Conservation (phyloP, 1,284 basidiomycete genomes). For the Entoloma clypeatum region DNA sequence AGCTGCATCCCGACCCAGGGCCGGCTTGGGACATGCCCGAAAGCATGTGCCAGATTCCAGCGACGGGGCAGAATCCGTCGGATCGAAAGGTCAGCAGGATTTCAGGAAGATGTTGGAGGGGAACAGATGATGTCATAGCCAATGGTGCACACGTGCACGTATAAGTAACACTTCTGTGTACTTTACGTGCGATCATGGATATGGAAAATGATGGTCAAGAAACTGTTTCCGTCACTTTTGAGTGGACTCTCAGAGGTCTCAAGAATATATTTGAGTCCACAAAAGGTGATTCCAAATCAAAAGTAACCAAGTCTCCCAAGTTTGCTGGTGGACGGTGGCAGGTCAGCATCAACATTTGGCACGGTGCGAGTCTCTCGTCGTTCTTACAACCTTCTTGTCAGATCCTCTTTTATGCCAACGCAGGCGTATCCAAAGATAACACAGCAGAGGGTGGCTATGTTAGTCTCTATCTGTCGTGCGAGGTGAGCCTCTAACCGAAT, state of each 20-base stretch:
- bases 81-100: slow-evolving; percentile 65
- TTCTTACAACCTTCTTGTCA: slow-evolving; percentile 24
- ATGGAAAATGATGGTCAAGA: slow-evolving; percentile 40
- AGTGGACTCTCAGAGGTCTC: slow-evolving; percentile 71
- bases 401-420: slow-evolving; percentile 81
- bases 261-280: slow-evolving; percentile 71
- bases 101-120: slow-evolving; percentile 71
- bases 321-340: slow-evolving; percentile 75
- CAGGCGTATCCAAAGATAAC: slow-evolving; percentile 52
- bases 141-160: no score
- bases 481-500: slow-evolving; percentile 39
- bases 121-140: no score
- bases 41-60: slow-evolving; percentile 30
- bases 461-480: slow-evolving; percentile 77
- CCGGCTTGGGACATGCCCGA: slow-evolving; percentile 59
- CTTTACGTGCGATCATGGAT: slow-evolving; percentile 11
- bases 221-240: slow-evolving; percentile 61
- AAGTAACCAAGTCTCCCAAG: slow-evolving; percentile 60
- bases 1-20: slow-evolving; percentile 61
- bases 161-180: background rate
- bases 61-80: no score
- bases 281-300: slow-evolving; percentile 67
- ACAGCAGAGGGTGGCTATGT: slow-evolving; percentile 47
- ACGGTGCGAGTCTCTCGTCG: background rate
- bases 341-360: slow-evolving; percentile 32